Conservation (phyloP, 164 flowering plant genomes). For the Chimonanthus salicifolius region DNA sequence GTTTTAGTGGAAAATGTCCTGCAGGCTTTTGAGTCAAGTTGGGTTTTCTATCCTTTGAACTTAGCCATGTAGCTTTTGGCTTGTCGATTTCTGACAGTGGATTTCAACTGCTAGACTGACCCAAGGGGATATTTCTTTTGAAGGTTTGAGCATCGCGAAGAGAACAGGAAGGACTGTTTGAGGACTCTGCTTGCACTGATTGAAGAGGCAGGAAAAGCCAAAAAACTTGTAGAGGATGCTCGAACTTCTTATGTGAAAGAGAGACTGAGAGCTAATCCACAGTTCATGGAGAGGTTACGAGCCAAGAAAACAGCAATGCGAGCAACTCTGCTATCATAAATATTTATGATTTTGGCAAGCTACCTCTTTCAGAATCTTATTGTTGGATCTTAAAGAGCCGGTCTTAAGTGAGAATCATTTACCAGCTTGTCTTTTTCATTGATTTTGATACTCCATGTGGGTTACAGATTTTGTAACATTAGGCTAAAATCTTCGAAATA, state of each 20-base stretch:
- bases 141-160: constrained; percentile 95
- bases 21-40: background rate
- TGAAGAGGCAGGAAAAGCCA: constrained; percentile 88
- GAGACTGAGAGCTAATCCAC: constrained; percentile 72
- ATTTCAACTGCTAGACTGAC: background rate
- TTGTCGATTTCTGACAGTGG: background rate
- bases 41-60: background rate
- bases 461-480: background rate
- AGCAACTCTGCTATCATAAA: constrained; percentile 13
- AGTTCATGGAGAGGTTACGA: constrained; percentile 77
- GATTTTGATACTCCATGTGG: background rate
- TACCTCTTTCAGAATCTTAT: background rate
- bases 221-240: constrained; percentile 64
- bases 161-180: constrained; percentile 94
- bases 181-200: constrained; percentile 70
- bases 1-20: background rate
- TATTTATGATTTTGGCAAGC: background rate
- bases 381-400: background rate
- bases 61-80: background rate
- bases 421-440: background rate
- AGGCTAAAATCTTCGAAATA: background rate
- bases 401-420: background rate
- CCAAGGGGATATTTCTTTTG: background rate
- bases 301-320: constrained; percentile 39
- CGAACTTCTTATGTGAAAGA: constrained; percentile 62